A percentile compares a stretch with the other conserved stretches of the same genome.
phyloP scores from a whole-genome alignment of 108 stramenopile species.

The Nitzschia palea region DNA sequence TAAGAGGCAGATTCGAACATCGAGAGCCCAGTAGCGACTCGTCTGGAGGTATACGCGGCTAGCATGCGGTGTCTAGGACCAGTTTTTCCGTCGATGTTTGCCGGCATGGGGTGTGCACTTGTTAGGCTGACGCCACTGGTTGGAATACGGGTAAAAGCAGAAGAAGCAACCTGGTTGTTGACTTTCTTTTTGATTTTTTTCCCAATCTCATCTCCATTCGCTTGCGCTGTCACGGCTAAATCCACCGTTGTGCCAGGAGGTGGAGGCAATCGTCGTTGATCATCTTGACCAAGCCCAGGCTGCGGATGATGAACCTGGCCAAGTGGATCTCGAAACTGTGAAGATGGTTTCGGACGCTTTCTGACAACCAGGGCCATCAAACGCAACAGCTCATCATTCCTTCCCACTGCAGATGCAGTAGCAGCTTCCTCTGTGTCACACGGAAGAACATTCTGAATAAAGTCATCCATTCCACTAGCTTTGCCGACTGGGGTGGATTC shows the following conservation, averaged over 20 bases:
- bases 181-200: conserved; percentile 40
- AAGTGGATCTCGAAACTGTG: not conserved
- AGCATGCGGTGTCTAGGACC: conserved; percentile 25
- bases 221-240: not conserved
- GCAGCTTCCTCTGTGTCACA: conserved; percentile 22
- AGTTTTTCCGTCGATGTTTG: conserved; percentile 21
- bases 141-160: conserved; percentile 22
- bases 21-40: conserved; percentile 13
- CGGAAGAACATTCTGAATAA: conserved; percentile 2
- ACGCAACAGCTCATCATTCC: conserved; percentile 3
- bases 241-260: not conserved
- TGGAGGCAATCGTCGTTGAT: not conserved
- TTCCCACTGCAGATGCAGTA: not conserved
- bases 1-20: conserved; percentile 42
- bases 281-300: not conserved
- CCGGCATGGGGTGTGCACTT: not conserved
- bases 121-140: not conserved
- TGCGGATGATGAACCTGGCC: not conserved
- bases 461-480: not conserved
- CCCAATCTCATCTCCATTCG: conserved; percentile 11
- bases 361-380: conserved; percentile 27
- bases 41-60: conserved; percentile 18
- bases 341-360: not conserved
- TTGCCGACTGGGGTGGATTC: not conserved
- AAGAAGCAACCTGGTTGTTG: not conserved